phyloP scores from a whole-genome alignment of 306 rosid genomes.

The Glycine tomentella region DNA sequence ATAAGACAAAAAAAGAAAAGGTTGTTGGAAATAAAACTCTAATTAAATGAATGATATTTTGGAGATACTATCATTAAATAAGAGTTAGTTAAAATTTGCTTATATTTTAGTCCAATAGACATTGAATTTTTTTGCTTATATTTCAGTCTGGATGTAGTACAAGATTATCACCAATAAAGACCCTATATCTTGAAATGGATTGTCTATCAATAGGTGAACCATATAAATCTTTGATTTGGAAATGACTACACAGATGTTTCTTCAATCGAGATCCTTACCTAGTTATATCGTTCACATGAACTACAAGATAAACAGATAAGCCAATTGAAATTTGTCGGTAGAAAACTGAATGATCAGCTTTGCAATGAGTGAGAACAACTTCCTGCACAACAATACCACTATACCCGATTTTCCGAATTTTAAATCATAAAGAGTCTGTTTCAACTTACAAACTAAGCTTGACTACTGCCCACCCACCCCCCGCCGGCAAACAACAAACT shows the following conservation, averaged over 20 bases:
- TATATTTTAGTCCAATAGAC: too few relatives aligned
- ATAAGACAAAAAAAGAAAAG: too few relatives aligned
- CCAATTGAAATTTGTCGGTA: not conserved
- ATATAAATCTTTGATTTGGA: constrained; percentile 1
- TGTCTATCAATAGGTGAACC: not conserved
- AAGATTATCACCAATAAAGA: not conserved
- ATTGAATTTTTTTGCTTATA: too few relatives aligned
- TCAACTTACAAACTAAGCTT: not conserved
- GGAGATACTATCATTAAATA: too few relatives aligned
- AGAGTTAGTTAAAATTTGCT: too few relatives aligned
- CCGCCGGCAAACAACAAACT: too few relatives aligned
- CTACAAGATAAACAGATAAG: not conserved
- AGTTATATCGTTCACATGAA: not conserved
- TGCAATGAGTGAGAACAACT: not conserved
- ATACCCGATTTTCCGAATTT: not conserved
- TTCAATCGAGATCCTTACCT: not conserved
- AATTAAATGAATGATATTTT: too few relatives aligned
- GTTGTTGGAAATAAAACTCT: too few relatives aligned
- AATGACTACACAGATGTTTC: not conserved
- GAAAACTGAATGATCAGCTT: not conserved
- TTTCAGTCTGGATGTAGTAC: too few relatives aligned
- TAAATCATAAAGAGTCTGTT: not conserved
- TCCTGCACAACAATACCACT: not conserved
- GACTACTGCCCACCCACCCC: not conserved
- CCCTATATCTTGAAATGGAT: not conserved